Conservation (phyloP, 495 filamentous ascomycete genomes). For the Parmelia sp. region DNA sequence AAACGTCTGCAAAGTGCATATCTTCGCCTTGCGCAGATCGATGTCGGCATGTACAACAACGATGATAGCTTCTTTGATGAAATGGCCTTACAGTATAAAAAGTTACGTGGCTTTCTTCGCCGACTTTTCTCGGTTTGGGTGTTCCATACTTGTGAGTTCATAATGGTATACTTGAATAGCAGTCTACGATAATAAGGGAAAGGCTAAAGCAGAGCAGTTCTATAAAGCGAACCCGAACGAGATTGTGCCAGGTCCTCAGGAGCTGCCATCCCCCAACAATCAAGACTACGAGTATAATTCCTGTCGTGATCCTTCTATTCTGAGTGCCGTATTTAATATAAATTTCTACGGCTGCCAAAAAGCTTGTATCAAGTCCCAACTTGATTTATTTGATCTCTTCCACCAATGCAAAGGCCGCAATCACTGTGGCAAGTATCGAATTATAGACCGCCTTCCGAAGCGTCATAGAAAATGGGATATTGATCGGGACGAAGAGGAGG, state of each 20-base stretch:
- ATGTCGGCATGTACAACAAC: neutral
- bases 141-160: constrained; percentile 7
- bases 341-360: constrained; percentile 9
- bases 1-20: neutral
- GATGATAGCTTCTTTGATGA: constrained; percentile 7
- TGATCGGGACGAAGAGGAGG: neutral
- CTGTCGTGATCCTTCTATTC: neutral
- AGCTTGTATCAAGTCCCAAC: neutral
- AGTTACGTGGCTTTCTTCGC: neutral
- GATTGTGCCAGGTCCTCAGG: neutral
- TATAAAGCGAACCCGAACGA: constrained; percentile 8
- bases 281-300: neutral
- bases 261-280: neutral
- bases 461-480: neutral
- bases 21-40: neutral
- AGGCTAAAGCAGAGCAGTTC: neutral
- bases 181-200: neutral
- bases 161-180: neutral
- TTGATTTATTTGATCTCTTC: neutral
- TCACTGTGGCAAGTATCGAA: neutral
- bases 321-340: neutral
- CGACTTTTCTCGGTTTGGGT: neutral
- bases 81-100: neutral
- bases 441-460: constrained; percentile 5
- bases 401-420: constrained; percentile 7